A percentile compares a stretch with the other conserved stretches of the same genome.
Evolutionary conservation across 1,284 basidiomycete species (phyloP).

Genomic region (Ustilago lituana): DNA sequence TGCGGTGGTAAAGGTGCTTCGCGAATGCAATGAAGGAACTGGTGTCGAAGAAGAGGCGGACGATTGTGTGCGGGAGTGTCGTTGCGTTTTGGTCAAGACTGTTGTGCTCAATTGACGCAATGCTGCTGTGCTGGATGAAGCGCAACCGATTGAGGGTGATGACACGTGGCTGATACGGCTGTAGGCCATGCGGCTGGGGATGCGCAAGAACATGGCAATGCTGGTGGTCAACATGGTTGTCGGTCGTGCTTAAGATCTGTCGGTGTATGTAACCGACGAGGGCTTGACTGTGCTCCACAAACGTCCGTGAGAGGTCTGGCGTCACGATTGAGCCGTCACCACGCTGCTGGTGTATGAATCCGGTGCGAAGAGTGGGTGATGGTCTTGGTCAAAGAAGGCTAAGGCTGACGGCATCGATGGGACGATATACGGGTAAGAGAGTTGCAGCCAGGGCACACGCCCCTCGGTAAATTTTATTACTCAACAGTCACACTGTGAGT

Average conservation of each 20-base stretch:
- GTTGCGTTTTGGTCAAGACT: neutral
- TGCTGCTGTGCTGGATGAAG: neutral
- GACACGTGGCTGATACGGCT: conserved; percentile 1
- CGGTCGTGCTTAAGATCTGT: neutral
- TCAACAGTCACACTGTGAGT: too few species aligned
- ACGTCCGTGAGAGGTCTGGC: too few species aligned
- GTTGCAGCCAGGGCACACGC: too few species aligned
- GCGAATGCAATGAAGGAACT: neutral
- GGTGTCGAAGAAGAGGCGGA: conserved; percentile 1
- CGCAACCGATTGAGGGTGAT: neutral
- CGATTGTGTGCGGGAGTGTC: neutral
- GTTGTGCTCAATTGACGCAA: conserved; percentile 7
- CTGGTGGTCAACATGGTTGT: conserved; percentile 19
- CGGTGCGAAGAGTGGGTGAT: too few species aligned
- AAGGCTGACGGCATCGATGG: too few species aligned
- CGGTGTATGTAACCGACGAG: too few species aligned
- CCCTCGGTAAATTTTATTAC: too few species aligned
- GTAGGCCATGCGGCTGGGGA: conserved; percentile 6
- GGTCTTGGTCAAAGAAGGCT: too few species aligned
- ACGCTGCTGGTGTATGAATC: too few species aligned
- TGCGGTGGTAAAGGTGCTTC: conserved; percentile 24
- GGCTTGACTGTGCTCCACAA: too few species aligned
- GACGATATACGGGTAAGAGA: too few species aligned
- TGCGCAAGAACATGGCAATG: conserved; percentile 9
- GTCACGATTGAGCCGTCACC: too few species aligned